Evolutionary conservation across 305 asterid genomes (phyloP).

Genomic region (Withania somnifera): DNA sequence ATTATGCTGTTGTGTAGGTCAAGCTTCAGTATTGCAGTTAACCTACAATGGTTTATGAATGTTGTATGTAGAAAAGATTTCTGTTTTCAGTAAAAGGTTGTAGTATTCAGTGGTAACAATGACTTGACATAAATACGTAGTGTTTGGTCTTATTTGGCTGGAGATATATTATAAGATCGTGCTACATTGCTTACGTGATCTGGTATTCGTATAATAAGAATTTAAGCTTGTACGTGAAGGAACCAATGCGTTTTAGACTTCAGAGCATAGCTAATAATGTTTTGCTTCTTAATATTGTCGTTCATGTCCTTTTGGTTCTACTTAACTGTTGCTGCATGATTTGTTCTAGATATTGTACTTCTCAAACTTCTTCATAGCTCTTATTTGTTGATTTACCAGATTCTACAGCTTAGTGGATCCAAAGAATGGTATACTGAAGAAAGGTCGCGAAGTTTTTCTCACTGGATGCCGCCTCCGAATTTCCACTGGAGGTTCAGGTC

Average conservation of each 20-base stretch:
- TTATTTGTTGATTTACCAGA: conserved; percentile 37
- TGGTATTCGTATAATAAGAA: not conserved
- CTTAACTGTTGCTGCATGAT: not conserved
- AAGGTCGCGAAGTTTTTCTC: conserved; percentile 80
- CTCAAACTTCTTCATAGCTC: conserved; percentile 4
- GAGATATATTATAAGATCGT: not conserved
- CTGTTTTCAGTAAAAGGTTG: not conserved
- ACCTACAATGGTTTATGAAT: not conserved
- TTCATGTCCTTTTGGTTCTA: not conserved
- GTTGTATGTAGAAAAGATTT: not conserved
- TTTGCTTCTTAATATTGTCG: not conserved
- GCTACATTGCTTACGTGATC: not conserved
- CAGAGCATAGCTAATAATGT: not conserved
- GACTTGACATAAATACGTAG: not conserved
- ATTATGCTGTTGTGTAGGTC: not conserved
- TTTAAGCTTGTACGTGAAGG: not conserved
- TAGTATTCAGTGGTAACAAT: not conserved
- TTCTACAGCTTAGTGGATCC: conserved; percentile 77
- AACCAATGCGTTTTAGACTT: not conserved
- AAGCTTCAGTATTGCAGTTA: not conserved
- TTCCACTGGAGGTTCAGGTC: conserved; percentile 34
- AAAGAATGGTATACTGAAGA: conserved; percentile 59
- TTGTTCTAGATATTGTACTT: not conserved
- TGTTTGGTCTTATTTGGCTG: not conserved
- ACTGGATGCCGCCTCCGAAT: conserved; percentile 91